Evolutionary conservation across 2,329 filamentous ascomycete genomes (phyloP).

Genomic region (Chaetoscypha palmicola): DNA sequence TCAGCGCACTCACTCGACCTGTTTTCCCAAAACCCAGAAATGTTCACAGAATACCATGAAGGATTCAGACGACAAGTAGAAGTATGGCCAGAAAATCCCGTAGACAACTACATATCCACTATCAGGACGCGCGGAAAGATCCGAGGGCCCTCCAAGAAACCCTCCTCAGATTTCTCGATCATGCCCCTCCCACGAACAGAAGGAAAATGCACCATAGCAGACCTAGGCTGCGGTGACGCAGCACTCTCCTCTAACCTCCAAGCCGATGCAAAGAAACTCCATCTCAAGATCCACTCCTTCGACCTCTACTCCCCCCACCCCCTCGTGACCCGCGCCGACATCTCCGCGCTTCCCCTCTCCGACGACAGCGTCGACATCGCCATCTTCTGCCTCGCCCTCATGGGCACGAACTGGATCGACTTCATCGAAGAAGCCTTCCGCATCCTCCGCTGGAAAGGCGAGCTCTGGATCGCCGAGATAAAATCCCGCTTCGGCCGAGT

Average conservation of each 20-base stretch:
- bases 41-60: constrained; percentile 94
- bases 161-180: constrained; percentile 15
- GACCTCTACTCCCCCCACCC: constrained; percentile 74
- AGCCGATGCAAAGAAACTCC: constrained; percentile 55
- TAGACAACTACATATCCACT: constrained; percentile 73
- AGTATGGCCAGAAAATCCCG: constrained; percentile 94
- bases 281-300: constrained; percentile 72
- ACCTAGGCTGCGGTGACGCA: constrained; percentile 90
- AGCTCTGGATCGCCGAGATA: constrained; percentile 96
- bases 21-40: constrained; percentile 78
- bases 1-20: constrained; percentile 76
- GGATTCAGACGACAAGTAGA: constrained; percentile 94
- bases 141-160: constrained; percentile 20
- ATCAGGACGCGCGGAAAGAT: constrained; percentile 62
- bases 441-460: constrained; percentile 84
- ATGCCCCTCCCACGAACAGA: constrained; percentile 60
- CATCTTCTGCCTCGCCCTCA: constrained; percentile 92
- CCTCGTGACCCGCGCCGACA: constrained; percentile 82
- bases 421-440: constrained; percentile 96
- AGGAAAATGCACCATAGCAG: constrained; percentile 71
- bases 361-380: constrained; percentile 76
- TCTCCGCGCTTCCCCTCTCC: constrained; percentile 70
- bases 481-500: constrained; percentile 79
- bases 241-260: constrained; percentile 66
- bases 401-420: constrained; percentile 98